A percentile compares a stretch with the other conserved stretches of the same genome.
These are phyloP conservation scores for Neurospora sp. DNA, from an alignment of 2,329 filamentous ascomycete genomes.

Conservation along the genomic window DNA sequence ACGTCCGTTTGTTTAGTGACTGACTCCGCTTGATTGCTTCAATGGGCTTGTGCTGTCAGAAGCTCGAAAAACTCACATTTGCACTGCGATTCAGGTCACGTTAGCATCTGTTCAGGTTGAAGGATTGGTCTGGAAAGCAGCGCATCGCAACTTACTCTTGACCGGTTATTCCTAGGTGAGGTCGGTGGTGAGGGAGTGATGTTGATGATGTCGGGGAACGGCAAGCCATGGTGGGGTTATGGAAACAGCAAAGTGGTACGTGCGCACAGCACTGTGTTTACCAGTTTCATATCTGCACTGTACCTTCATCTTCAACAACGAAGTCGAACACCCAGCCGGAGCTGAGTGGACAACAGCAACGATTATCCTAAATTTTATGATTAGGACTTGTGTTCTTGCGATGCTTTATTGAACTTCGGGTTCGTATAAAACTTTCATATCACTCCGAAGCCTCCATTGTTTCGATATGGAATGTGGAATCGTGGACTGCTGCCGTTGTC, in stretches of 20 bases:
- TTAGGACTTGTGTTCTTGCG: not conserved
- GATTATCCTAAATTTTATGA: too few relatives aligned
- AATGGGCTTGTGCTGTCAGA: slow-evolving; percentile 15
- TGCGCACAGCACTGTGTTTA: not conserved
- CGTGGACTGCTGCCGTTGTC: too few relatives aligned
- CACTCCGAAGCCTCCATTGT: too few relatives aligned
- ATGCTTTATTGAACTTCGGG: too few relatives aligned
- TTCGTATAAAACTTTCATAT: too few relatives aligned
- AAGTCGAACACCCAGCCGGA: not conserved
- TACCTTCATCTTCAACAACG: not conserved
- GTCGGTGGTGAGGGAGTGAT: slow-evolving; percentile 17
- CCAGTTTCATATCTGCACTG: not conserved
- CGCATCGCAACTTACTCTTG: slow-evolving; percentile 44
- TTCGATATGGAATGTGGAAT: too few relatives aligned
- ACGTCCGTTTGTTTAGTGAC: slow-evolving; percentile 13
- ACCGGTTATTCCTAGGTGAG: slow-evolving; percentile 37
- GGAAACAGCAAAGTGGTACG: slow-evolving; percentile 7
- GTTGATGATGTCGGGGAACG: slow-evolving; percentile 29
- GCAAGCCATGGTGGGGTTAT: slow-evolving; percentile 27
- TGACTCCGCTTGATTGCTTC: slow-evolving; percentile 14
- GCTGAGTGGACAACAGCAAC: too few relatives aligned
- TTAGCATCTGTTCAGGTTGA: slow-evolving; percentile 11
- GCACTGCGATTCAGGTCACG: slow-evolving; percentile 48
- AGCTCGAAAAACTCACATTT: slow-evolving; percentile 61
- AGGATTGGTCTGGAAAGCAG: not conserved